Percentiles rank a stretch among this genome's conserved stretches.
phyloP scores from a whole-genome alignment of 371 early-diverging fungal species.

The Haplosporangium sp. region DNA sequence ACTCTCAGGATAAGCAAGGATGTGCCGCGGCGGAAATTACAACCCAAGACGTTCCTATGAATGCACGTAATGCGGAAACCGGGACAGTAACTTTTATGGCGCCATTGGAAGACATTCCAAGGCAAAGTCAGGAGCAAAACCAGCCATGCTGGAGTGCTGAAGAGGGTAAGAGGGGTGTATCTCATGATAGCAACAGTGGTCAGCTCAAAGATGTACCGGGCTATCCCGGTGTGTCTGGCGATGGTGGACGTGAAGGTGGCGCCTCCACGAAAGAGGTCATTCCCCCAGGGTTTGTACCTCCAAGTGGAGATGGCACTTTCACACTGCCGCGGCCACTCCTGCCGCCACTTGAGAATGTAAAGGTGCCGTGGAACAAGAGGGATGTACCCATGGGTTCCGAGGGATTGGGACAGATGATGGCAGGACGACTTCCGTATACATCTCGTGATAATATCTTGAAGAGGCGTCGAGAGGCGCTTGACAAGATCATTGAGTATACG shows the following conservation, averaged over 20 bases:
- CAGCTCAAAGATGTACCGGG: neutral
- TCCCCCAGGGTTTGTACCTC: constrained; percentile 6
- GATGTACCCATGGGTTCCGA: neutral
- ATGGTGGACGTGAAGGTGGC: neutral
- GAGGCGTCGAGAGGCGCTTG: constrained; percentile 29
- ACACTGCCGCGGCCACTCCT: constrained; percentile 32
- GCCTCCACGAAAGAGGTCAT: neutral
- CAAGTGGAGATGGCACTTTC: constrained; percentile 12
- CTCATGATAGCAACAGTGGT: neutral
- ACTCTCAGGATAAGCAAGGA: too few species aligned
- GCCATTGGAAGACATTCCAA: too few species aligned
- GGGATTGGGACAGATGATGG: constrained; percentile 12
- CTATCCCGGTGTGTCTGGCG: constrained; percentile 1
- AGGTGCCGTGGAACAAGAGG: neutral
- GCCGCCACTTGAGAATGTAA: constrained; percentile 8
- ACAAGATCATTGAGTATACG: constrained; percentile 23
- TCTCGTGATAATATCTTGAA: constrained; percentile 30
- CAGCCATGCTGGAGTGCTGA: too few species aligned
- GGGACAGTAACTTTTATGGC: too few species aligned
- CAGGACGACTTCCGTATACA: constrained; percentile 13
- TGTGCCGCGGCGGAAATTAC: too few species aligned
- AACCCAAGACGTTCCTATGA: too few species aligned
- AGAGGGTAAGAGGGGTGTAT: neutral
- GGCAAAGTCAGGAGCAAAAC: too few species aligned
- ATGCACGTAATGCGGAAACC: too few species aligned